These are phyloP conservation scores for Coemansia sp. DNA, from an alignment of 192 early-diverging fungal species.

Conservation along the genomic window DNA sequence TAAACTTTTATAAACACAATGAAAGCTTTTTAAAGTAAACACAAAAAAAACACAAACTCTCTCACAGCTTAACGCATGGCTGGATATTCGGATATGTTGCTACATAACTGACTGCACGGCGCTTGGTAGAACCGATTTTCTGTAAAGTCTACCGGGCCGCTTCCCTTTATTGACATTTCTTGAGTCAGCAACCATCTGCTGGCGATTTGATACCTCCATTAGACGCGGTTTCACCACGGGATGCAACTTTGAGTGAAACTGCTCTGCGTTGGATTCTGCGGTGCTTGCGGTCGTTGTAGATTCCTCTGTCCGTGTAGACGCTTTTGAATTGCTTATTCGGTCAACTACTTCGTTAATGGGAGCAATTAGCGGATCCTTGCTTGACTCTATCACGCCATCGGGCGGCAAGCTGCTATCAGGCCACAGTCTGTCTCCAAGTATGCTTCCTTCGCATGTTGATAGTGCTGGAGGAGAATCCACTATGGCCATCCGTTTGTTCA, in stretches of 20 bases:
- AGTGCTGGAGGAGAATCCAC: slow-evolving; percentile 4
- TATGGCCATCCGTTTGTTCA: background rate
- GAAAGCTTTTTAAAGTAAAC: background rate
- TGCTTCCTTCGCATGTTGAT: slow-evolving; percentile 7
- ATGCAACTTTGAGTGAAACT: slow-evolving; percentile 36
- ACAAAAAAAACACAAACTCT: background rate
- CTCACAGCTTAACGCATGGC: no score
- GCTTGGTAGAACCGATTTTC: background rate
- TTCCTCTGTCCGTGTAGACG: background rate
- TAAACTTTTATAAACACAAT: background rate
- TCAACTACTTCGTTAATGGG: background rate
- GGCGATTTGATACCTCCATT: slow-evolving; percentile 31
- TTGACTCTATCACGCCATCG: slow-evolving; percentile 2
- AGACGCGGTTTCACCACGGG: slow-evolving; percentile 32
- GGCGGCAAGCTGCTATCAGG: slow-evolving; percentile 6
- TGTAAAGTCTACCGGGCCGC: background rate
- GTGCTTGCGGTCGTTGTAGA: background rate
- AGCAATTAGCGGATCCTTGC: background rate
- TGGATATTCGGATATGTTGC: background rate
- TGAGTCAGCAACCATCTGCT: slow-evolving; percentile 9
- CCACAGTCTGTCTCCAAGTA: slow-evolving; percentile 29
- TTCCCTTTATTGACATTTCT: background rate
- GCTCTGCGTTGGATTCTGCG: background rate
- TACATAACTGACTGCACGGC: background rate
- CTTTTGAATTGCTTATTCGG: background rate